Evolutionary conservation across 371 early-diverging fungal species (phyloP), one percentile per base, ranked within the genome.

Genomic region (Zancudomyces culisetae): DNA sequence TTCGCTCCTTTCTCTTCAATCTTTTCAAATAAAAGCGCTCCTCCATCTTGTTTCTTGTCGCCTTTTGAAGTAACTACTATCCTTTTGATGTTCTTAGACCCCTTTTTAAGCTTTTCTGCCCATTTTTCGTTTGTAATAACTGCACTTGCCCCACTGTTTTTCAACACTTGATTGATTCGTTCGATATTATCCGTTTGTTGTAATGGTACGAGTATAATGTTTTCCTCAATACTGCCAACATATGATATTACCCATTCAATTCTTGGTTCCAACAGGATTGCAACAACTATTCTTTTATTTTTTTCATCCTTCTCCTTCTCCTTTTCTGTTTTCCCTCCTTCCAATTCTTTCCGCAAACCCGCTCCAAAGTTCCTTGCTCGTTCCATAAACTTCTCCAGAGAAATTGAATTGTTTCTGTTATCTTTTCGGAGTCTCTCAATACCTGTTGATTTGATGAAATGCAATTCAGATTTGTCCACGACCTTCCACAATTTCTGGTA

Each of bases 221-320:
- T 27, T 8, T 27, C 8, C n/a, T 48, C 8, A 2, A 48, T 48
- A 13, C 27, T 23, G 3, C 27, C n/a, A 20, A 48, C 13, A 29
- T 48, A 48, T n/a, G 24, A 3, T 10, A 48, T n/a, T n/a, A 48
- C 24, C 48, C 48, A 48, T 26, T 48, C 48, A 27, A 27, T 27
- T 3, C 27, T 23, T 27, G 48, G 48, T n/a, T 48, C 48, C 4
- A 48, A n/a, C n/a, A 48, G n/a, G 26, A 48, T 10, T 27, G n/a
- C 48, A 6, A 48, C 29, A 10, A 27, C 27, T 35, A 15, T 15
- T 15, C 35, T 35, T n/a, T n/a, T n/a, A n/a, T n/a, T n/a, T n/a
- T n/a, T n/a, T n/a, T n/a, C n/a, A n/a, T n/a, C n/a, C n/a, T n/a
- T n/a, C n/a, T n/a, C n/a, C n/a, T n/a, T n/a, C n/a, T n/a, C n/a